Evolutionary conservation across 805 yeast species (phyloP).

Genomic region (Wickerhamiella alocasiicola): DNA sequence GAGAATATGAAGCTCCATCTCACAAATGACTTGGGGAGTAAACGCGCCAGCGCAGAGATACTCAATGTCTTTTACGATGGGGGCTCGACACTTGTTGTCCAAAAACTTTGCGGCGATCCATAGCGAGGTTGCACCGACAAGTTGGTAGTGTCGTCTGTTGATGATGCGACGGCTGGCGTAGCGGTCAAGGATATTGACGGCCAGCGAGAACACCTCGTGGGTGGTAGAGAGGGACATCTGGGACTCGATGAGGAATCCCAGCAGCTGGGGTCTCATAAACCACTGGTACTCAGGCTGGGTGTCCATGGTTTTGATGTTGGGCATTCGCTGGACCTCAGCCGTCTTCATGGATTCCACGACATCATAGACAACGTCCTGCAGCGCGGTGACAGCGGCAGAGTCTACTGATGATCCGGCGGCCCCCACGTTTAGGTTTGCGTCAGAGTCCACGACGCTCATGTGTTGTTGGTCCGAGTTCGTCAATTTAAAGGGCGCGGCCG

Average conservation of each 20-base stretch:
- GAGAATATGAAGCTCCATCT: conserved; percentile 68
- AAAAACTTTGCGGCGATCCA: conserved; percentile 87
- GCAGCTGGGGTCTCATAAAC: conserved; percentile 55
- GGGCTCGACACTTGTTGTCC: conserved; percentile 63
- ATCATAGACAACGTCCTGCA: conserved; percentile 19
- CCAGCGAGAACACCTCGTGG: conserved; percentile 55
- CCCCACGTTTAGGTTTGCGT: too few relatives aligned
- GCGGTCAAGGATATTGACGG: conserved; percentile 71
- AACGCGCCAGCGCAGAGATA: conserved; percentile 58
- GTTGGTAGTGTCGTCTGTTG: conserved; percentile 72
- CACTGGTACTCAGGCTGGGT: conserved; percentile 82
- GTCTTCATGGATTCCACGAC: conserved; percentile 13
- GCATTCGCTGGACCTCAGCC: conserved; percentile 24
- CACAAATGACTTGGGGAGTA: conserved; percentile 47
- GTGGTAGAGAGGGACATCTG: conserved; percentile 48
- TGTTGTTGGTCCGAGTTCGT: too few relatives aligned
- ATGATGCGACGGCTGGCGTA: conserved; percentile 83
- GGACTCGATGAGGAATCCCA: conserved; percentile 65
- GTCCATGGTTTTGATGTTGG: conserved; percentile 53
- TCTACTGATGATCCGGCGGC: too few relatives aligned
- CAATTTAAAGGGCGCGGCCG: too few relatives aligned
- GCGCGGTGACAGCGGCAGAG: conserved; percentile 18
- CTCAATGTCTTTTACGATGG: conserved; percentile 58
- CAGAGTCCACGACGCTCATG: too few relatives aligned
- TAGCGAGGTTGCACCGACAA: conserved; percentile 80